Percentiles rank a stretch among this genome's conserved stretches.
phyloP scores from a whole-genome alignment of 306 rosid species.

The Argentina anserina region DNA sequence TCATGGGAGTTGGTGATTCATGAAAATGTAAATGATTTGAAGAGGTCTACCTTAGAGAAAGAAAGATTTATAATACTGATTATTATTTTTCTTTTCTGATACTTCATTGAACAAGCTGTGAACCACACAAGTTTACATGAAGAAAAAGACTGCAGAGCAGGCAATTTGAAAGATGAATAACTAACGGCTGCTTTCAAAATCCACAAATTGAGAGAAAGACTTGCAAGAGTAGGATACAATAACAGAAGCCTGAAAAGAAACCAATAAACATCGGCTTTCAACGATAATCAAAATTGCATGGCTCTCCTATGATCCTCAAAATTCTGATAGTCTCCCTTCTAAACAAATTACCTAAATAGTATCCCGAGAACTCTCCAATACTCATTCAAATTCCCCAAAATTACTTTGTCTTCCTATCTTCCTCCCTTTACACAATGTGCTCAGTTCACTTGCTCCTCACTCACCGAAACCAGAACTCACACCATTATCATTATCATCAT shows the following conservation, averaged over 20 bases:
- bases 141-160: not conserved
- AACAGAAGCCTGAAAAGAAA: not conserved
- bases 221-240: no score
- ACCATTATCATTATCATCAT: no score
- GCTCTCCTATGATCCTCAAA: not conserved
- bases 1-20: no score
- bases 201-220: not conserved
- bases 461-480: no score
- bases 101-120: no score
- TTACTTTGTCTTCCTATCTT: no score
- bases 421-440: not conserved
- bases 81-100: no score
- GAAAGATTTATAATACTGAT: no score
- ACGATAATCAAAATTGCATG: not conserved
- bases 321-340: not conserved
- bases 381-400: not conserved
- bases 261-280: not conserved
- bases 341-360: not conserved
- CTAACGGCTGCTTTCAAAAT: not conserved
- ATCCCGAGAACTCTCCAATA: not conserved
- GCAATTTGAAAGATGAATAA: not conserved
- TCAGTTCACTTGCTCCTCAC: not conserved
- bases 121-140: no score
- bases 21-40: no score
- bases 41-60: no score